Base-by-base conservation (phyloP, 108 stramenopile species). In the Phaeodactylum tricornutum region DNA sequence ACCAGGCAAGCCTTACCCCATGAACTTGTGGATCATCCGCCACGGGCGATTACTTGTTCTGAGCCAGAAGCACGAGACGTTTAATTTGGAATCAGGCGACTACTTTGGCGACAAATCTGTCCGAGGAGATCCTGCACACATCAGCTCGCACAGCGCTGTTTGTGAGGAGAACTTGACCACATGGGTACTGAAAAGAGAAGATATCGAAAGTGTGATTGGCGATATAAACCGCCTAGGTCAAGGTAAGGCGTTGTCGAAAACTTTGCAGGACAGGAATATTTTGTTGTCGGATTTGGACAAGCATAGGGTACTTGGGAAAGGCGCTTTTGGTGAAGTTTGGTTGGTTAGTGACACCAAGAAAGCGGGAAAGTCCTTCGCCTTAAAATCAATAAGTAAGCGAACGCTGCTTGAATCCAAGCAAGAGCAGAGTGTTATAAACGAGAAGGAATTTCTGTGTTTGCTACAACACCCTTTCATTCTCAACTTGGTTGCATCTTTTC, bases 291-390 rank as follows among this genome's bases (percentile, higher is more conserved):
- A 80, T 52, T 46, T 95, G 29, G 66, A 75, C 28, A 69, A 60
- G 34, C 69, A 81, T 34, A 59, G 81, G 19, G 69, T 94, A 36
- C 64, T 97, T 4, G 96, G 96, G 41, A 78, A 39, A 57, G 71
- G 96, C 19, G 81, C 82, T 16, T 98, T 98, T 43, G 96, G 94
- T 27, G 77, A 92, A 56, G 94, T 96, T 51, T 85, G 89, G 79
- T 71, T 96, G 31, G 84, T 74, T 9, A 67, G 64, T 0, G 70
- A 80, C 34, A 53, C 46, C 22, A 51, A 59, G 23, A 61, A 67
- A 14, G 67, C 55, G 4, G 69, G 64, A 8, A 38, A 43, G 8
- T 64, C 93, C 1, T 96, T 83, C 49, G 97, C 97, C 0, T 61
- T 97, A 47, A 98, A 98, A 61, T 81, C 82, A 44, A 92, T 96